Conservation (phyloP, 306 rosid species). For the Spatholobus suberectus region DNA sequence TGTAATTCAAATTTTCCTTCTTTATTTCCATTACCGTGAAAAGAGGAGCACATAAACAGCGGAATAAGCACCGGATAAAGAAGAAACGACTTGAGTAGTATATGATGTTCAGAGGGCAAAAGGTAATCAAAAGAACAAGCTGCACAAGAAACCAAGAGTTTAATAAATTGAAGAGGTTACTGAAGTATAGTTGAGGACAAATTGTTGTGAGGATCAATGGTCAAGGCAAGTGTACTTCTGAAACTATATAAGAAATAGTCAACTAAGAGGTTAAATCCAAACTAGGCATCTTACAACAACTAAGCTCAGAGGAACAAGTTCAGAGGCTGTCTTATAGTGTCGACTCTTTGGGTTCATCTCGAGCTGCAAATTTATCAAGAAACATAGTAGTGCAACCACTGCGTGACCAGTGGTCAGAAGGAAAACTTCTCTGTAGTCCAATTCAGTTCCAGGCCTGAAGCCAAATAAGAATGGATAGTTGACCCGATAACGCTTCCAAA, state of each 20-base stretch:
- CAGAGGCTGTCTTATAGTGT: constrained; percentile 52
- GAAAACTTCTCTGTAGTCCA: constrained; percentile 60
- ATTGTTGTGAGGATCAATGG: neutral
- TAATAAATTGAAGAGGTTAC: neutral
- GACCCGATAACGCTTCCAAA: constrained; percentile 70
- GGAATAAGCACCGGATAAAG: constrained; percentile 60
- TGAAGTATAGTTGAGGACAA: neutral
- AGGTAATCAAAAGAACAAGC: constrained; percentile 60
- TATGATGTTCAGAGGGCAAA: constrained; percentile 69
- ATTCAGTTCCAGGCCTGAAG: constrained; percentile 72
- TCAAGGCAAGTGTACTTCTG: neutral
- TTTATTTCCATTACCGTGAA: constrained; percentile 53
- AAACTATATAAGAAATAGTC: constrained; percentile 13
- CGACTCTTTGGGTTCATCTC: constrained; percentile 53
- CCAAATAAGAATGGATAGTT: constrained; percentile 84
- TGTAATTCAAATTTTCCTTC: neutral
- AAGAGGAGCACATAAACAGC: constrained; percentile 70
- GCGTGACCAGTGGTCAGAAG: constrained; percentile 76
- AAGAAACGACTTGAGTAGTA: constrained; percentile 70
- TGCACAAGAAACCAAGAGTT: constrained; percentile 50
- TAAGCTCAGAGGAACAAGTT: constrained; percentile 73
- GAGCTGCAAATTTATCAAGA: constrained; percentile 70
- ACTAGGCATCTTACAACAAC: constrained; percentile 55
- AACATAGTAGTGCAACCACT: constrained; percentile 65
- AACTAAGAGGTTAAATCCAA: neutral